A percentile compares a stretch with the other conserved stretches of the same genome.
These are phyloP conservation scores for Litchi chinensis DNA, from an alignment of 345 rosid genomes.

Conservation along the genomic window DNA sequence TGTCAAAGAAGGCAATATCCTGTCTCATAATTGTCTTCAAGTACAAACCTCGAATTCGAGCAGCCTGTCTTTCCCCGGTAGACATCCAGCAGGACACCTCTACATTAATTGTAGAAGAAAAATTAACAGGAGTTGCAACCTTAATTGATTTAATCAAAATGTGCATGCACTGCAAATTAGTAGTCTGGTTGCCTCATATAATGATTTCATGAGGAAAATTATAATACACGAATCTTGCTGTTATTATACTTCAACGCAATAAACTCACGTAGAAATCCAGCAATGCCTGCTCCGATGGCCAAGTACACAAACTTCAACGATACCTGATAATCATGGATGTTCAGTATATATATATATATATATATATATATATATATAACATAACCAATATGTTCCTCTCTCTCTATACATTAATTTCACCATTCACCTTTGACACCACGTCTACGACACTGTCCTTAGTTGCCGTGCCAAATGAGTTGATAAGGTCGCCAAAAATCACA, in stretches of 20 bases:
- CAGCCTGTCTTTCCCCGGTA: conserved; percentile 82
- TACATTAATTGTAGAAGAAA: conserved; percentile 28
- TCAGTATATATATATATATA: no score
- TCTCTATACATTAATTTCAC: no score
- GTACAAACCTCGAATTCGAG: conserved; percentile 71
- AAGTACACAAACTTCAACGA: conserved; percentile 58
- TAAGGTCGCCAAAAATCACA: conserved; percentile 58
- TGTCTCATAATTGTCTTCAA: conserved; percentile 79
- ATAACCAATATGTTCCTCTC: background rate
- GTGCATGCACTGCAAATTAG: no score
- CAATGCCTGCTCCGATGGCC: conserved; percentile 51
- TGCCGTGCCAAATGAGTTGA: conserved; percentile 59
- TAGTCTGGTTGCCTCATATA: no score
- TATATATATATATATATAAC: no score
- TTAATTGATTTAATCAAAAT: no score
- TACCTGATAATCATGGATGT: conserved; percentile 41
- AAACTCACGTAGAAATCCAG: conserved; percentile 73
- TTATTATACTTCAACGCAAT: background rate
- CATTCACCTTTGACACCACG: conserved; percentile 54
- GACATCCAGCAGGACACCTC: conserved; percentile 94
- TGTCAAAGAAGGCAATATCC: conserved; percentile 85
- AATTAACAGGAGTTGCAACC: background rate
- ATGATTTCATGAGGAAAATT: no score
- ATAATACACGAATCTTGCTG: no score
- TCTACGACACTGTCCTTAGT: conserved; percentile 38